Evolutionary conservation across 441 rosid genomes (phyloP), one percentile per base, ranked within the genome.

Genomic region (Geranium incanum): DNA sequence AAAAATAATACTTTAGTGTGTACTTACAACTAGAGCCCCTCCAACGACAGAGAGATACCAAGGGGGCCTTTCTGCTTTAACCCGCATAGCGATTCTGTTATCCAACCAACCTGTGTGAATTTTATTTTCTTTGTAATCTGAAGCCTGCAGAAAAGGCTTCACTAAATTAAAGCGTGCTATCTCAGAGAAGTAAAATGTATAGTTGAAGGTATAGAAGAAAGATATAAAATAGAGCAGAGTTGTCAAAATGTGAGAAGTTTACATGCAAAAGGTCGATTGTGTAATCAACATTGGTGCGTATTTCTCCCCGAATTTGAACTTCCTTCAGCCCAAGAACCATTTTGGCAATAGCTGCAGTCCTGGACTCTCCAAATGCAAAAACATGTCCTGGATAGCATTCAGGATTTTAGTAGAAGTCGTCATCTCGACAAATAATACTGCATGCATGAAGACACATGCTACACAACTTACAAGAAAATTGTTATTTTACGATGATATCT

Each of bases 31-130:
- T n/a, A 96, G 83, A 65, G 98, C 93, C 75, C 99, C 99, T 73
- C 99, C 97, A 68, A 96, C 98, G 79, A 96, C 98, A 71, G 99
- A 96, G 78, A 96, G 94, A 86, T 96, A 93, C 99, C 99, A 96
- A 18, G 97, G 92, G 68, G 98, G 99, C 84, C 99, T 87, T 81
- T 96, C 99, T 36, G 98, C 98, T 85, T 97, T 89, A 78, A 96
- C 99, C 71, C 99, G 90, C 99, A 96, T 91, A 5, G 99, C 98
- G 81, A 96, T 96, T 84, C 98, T 90, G 83, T 97, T 90, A 68
- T 96, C 99, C 90, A 96, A 82, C 99, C 99, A 96, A 72, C 99
- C 99, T 13, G 99, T 93, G 83, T 96, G 99, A 69, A 96, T 93
- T 85, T 86, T 93, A 81, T 96, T 96, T 50, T 91, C 99, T 75